Base-by-base conservation (phyloP, 2,329 filamentous ascomycete genomes). In the Fusarium penzigii region DNA sequence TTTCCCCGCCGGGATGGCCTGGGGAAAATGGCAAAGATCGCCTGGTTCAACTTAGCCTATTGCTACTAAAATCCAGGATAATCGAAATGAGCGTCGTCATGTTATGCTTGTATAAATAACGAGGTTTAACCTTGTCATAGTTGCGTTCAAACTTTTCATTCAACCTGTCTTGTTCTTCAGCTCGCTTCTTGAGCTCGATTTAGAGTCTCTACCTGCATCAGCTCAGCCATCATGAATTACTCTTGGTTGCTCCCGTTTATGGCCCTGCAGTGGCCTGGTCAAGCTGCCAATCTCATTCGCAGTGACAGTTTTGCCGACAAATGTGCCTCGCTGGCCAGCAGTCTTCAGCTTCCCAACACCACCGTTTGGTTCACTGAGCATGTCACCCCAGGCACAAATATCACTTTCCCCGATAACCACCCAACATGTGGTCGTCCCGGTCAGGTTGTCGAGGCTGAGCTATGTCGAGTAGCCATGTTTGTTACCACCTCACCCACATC, bases 281-380 rank as follows among this genome's bases (percentile, higher is more conserved):
- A 46, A 25, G 53, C 51, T 10, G 36, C 49, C 32, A 20, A 17
- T 29, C 7, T 40, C 34, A 14, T 36, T 25, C 51, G 5, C 2
- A 44, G 34, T 6, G 43, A 43, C 20, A 38, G 49, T 44, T 60
- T 59, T 42, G 44, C 44, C n/a, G 42, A 48, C 8, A 58, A 57
- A n/a, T 59, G 57, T 25, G 57, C 48, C 14, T 25, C 40, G 14
- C 51, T 59, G 14, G 57, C 39, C 10, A 41, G 20, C 5, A 55
- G 57, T 8, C 42, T 59, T 6, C 48, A 59, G 29, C 40, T 59
- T 2, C 57, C 57, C 8, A 55, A 59, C 32, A 59, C 57, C 3
- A 58, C 46, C 0, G 57, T 59, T 6, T 59, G 57, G 57, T 59
- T 59, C 46, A 60, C 57, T 5, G 44, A 59, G 10, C 57, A 59